Base-by-base conservation (phyloP, 345 rosid genomes). In the Isatis tinctoria region DNA sequence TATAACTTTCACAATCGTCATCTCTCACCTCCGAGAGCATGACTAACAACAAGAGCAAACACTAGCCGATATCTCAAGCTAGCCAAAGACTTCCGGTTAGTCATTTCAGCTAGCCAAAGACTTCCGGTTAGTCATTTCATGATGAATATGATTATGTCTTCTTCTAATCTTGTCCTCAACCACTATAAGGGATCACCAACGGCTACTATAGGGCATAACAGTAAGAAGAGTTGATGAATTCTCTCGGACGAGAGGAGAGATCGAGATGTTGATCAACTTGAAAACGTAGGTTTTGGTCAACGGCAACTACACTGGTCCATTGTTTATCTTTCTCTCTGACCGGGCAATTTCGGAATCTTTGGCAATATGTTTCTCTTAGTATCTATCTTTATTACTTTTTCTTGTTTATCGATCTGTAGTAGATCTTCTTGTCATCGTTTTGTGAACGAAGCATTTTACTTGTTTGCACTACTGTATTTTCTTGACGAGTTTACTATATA, bases 331-430 rank as follows among this genome's bases (percentile, higher is more conserved):
- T 70, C 49, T 70, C 66, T 77, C 58, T 20, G 39, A 36, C 72
- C 80, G 80, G 76, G 80, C 80, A 77, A 77, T 35, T 77, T 77
- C 80, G 20, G 72, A 57, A 70, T 54, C 80, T 77, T 77, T 77
- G 80, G 80, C 80, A 77, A 43, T 33, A 33, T 75, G 79, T 75
- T 62, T 69, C 56, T 69, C 48, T 69, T 26, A 62, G 30, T 67
- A 27, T 73, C n/a, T 18, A 8, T 12, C 10, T 30, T 40, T 68
- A 8, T 59, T 57, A 20, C n/a, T 59, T 43, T 48, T 24, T 24
- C 18, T 32, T 22, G 6, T 65, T 27, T 53, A 40, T 64, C 49
- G 65, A 24, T 43, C 22, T 75, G 57, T 61, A 13, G n/a, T 41
- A 60, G 26, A 18, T 37, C 17, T 65, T 58, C 33, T 60, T 40